Evolutionary conservation across 352 stramenopile genomes (phyloP).

Genomic region (Halophytophthora batemanensis): DNA sequence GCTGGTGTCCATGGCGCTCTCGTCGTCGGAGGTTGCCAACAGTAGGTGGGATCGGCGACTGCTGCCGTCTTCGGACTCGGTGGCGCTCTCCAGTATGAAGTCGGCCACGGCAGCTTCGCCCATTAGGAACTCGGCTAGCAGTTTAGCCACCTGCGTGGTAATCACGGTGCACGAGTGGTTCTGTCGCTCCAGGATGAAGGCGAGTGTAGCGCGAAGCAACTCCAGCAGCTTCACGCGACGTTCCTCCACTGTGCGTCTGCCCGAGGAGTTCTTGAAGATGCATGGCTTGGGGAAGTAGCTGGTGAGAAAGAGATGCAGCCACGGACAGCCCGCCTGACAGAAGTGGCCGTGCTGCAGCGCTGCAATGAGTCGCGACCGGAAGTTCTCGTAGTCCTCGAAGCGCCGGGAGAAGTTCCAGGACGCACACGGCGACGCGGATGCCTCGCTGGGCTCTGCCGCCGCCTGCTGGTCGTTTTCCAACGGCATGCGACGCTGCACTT

Average conservation of each 20-base stretch:
- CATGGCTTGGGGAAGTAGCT: slow-evolving; percentile 30
- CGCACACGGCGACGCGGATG: too few species aligned
- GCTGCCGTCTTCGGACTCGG: slow-evolving; percentile 7
- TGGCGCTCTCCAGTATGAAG: slow-evolving; percentile 18
- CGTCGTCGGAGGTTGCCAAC: slow-evolving; percentile 3
- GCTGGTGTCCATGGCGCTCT: slow-evolving; percentile 1
- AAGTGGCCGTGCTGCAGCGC: slow-evolving; percentile 38
- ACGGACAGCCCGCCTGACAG: slow-evolving; percentile 47
- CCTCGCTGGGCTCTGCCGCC: too few species aligned
- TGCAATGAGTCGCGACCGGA: slow-evolving; percentile 29
- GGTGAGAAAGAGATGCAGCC: slow-evolving; percentile 44
- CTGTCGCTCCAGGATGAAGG: slow-evolving; percentile 26
- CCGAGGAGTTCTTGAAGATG: slow-evolving; percentile 25
- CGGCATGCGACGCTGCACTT: too few species aligned
- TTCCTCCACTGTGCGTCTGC: slow-evolving; percentile 9
- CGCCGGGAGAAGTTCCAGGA: too few species aligned
- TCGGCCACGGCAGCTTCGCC: slow-evolving; percentile 17
- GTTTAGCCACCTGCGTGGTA: slow-evolving; percentile 18
- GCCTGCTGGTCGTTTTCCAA: too few species aligned
- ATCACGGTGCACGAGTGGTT: slow-evolving; percentile 27
- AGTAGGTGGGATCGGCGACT: slow-evolving; percentile 1
- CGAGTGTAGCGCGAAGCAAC: slow-evolving; percentile 14
- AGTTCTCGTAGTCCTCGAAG: slow-evolving; percentile 34
- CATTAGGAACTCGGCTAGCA: slow-evolving; percentile 24
- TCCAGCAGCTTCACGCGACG: slow-evolving; percentile 16